Conservation (phyloP, 495 filamentous ascomycete genomes). For the Hypoxylon crocopeplum region DNA sequence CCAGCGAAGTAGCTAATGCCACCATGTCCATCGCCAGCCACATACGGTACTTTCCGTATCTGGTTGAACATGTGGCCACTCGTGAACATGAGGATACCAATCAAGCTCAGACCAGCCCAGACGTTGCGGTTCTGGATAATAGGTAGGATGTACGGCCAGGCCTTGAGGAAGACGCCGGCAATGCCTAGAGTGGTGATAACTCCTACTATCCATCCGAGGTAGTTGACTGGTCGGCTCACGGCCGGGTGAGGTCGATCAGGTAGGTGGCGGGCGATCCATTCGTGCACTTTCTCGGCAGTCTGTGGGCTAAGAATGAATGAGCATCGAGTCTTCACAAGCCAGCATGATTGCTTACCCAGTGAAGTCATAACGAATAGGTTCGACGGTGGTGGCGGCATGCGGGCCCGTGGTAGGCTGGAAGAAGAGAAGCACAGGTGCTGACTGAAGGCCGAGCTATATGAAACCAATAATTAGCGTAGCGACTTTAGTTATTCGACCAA, state of each 20-base stretch:
- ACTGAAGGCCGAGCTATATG: constrained; percentile 85
- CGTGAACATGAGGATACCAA: constrained; percentile 92
- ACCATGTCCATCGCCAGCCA: constrained; percentile 82
- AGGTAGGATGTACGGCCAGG: constrained; percentile 85
- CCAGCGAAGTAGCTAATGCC: constrained; percentile 90
- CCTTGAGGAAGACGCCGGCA: constrained; percentile 71
- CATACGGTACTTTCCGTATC: constrained; percentile 96
- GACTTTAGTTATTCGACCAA: neutral
- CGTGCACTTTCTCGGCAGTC: constrained; percentile 76
- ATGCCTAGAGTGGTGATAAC: constrained; percentile 71
- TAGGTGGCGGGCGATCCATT: constrained; percentile 80
- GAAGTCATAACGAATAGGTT: constrained; percentile 88
- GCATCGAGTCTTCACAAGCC: neutral
- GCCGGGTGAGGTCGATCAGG: constrained; percentile 74
- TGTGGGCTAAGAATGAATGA: constrained; percentile 61
- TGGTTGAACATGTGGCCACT: constrained; percentile 99
- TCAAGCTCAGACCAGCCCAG: constrained; percentile 90
- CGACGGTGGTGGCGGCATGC: constrained; percentile 69
- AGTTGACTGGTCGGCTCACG: constrained; percentile 87
- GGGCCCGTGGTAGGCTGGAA: constrained; percentile 91
- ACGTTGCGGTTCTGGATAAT: constrained; percentile 88
- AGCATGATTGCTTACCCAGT: constrained; percentile 66
- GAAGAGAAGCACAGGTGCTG: constrained; percentile 85
- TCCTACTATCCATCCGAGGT: constrained; percentile 71
- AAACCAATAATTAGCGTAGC: constrained; percentile 13